These are phyloP conservation scores for Lyophyllum atratum DNA, from an alignment of 768 basidiomycete genomes.

Conservation along the genomic window DNA sequence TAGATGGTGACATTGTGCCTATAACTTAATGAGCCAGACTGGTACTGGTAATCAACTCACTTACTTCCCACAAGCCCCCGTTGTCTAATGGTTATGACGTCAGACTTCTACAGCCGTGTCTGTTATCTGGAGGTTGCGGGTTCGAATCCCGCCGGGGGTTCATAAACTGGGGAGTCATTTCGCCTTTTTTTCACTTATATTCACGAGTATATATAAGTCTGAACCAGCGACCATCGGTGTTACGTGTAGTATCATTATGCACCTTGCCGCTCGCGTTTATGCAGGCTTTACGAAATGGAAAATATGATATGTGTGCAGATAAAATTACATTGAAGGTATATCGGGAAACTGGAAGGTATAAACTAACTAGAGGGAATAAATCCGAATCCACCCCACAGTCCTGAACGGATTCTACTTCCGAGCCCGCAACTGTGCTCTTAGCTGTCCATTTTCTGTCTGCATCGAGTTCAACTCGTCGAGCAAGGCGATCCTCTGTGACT, in stretches of 20 bases:
- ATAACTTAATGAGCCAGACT: too few species aligned
- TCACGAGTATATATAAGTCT: too few species aligned
- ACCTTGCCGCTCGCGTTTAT: too few species aligned
- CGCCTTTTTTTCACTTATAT: not conserved
- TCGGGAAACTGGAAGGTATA: not conserved
- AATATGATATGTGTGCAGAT: not conserved
- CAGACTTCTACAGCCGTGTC: slow-evolving; percentile 66
- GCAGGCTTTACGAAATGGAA: too few species aligned
- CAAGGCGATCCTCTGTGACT: slow-evolving; percentile 79
- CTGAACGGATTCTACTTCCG: slow-evolving; percentile 37
- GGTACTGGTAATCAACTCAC: not conserved
- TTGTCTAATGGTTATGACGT: slow-evolving; percentile 93
- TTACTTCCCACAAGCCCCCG: slow-evolving; percentile 48
- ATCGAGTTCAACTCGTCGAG: slow-evolving; percentile 86
- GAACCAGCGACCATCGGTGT: too few species aligned
- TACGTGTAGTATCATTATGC: too few species aligned
- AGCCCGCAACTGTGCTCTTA: slow-evolving; percentile 72
- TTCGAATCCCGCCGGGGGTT: slow-evolving; percentile 87
- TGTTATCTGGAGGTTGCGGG: slow-evolving; percentile 79
- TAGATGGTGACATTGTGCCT: too few species aligned
- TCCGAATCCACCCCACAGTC: not conserved
- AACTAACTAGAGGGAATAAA: not conserved
- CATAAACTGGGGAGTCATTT: slow-evolving; percentile 10
- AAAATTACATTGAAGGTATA: slow-evolving; percentile 12
- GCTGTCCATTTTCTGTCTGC: slow-evolving; percentile 74